These are phyloP conservation scores for Dissophora globulifera DNA, from an alignment of 192 early-diverging fungal species.

Conservation along the genomic window DNA sequence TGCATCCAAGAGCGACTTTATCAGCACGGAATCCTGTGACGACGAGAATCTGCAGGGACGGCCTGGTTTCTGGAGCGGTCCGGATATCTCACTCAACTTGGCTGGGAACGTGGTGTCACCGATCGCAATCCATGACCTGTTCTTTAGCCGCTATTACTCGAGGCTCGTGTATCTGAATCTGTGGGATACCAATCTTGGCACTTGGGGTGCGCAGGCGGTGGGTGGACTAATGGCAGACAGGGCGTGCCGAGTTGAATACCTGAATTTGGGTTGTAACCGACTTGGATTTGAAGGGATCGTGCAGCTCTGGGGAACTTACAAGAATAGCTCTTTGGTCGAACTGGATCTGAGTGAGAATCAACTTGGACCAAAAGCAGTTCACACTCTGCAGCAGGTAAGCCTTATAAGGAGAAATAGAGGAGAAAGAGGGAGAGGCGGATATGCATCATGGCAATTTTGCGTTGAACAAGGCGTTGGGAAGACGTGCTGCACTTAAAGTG, in stretches of 20 bases:
- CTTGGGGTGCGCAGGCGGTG: constrained; percentile 49
- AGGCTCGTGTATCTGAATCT: constrained; percentile 39
- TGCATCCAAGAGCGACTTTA: not conserved
- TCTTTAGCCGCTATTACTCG: constrained; percentile 38
- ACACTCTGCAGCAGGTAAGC: constrained; percentile 47
- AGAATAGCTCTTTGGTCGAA: constrained; percentile 44
- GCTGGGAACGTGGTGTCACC: constrained; percentile 39
- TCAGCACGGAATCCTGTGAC: not conserved
- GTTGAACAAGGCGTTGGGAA: too few species aligned
- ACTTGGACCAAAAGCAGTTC: constrained; percentile 31
- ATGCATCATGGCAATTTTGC: too few species aligned
- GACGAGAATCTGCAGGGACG: constrained; percentile 23
- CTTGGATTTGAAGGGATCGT: constrained; percentile 42
- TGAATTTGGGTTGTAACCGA: constrained; percentile 45
- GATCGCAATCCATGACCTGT: constrained; percentile 40
- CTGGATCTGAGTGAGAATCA: constrained; percentile 45
- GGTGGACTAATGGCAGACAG: constrained; percentile 48
- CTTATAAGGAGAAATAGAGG: too few species aligned
- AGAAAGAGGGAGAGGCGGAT: too few species aligned
- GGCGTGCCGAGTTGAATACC: constrained; percentile 35
- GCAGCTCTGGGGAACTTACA: constrained; percentile 37
- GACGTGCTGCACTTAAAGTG: too few species aligned
- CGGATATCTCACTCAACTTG: constrained; percentile 39
- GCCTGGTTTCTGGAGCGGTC: constrained; percentile 11
- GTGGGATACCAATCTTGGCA: constrained; percentile 47